These are phyloP conservation scores for Elsinoe batatas DNA, from an alignment of 2,329 filamentous ascomycete species.

Conservation along the genomic window DNA sequence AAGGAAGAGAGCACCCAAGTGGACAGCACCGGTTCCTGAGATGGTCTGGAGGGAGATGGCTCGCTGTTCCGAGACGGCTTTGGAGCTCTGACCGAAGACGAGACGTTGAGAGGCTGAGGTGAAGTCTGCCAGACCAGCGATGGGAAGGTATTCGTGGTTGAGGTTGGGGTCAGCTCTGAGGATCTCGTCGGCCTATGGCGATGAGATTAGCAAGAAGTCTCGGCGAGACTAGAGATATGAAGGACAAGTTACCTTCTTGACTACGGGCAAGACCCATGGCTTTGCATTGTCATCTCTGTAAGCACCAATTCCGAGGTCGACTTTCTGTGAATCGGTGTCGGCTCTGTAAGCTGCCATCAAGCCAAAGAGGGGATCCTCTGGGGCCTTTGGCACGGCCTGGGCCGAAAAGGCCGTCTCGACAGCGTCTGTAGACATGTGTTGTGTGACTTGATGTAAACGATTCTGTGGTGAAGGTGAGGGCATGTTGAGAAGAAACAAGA, in stretches of 20 bases:
- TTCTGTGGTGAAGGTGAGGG: constrained; percentile 37
- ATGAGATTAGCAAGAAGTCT: constrained; percentile 8
- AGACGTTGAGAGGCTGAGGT: constrained; percentile 75
- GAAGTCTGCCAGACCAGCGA: constrained; percentile 81
- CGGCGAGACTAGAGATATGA: constrained; percentile 70
- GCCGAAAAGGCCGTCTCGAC: constrained; percentile 61
- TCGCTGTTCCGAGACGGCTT: constrained; percentile 68
- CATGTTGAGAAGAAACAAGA: constrained; percentile 12
- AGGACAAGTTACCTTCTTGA: constrained; percentile 72
- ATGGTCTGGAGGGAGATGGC: constrained; percentile 81
- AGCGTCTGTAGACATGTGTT: constrained; percentile 57
- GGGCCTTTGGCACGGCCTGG: constrained; percentile 73
- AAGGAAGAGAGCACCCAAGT: constrained; percentile 88
- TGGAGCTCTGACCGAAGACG: constrained; percentile 6
- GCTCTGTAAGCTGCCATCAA: constrained; percentile 76
- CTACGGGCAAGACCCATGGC: constrained; percentile 92
- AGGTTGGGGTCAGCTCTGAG: constrained; percentile 78
- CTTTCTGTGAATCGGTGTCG: constrained; percentile 67
- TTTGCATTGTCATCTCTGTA: constrained; percentile 94
- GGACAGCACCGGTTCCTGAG: constrained; percentile 91
- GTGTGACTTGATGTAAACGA: constrained; percentile 48
- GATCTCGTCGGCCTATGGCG: constrained; percentile 70
- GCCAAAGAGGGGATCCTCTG: constrained; percentile 90
- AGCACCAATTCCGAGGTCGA: constrained; percentile 89
- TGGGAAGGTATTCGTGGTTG: constrained; percentile 98